phyloP scores from a whole-genome alignment of 78 protist genomes.

The Tieghemostelium lacteum region DNA sequence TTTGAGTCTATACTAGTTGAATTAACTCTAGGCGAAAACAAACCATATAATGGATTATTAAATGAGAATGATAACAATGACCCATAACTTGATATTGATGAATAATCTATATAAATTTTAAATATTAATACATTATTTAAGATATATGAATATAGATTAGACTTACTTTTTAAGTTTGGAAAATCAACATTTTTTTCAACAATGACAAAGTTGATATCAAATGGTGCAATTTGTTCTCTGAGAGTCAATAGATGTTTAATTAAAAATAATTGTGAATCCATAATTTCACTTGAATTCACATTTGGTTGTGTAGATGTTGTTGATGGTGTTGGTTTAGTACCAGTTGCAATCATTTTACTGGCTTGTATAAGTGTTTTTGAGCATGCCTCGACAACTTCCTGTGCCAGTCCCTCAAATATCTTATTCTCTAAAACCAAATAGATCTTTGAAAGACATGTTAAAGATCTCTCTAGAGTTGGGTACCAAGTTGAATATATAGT shows the following conservation, averaged over 20 bases:
- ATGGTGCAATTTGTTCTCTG: slow-evolving; percentile 83
- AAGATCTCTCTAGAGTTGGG: slow-evolving; percentile 76
- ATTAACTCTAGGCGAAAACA: slow-evolving; percentile 67
- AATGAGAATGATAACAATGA: slow-evolving; percentile 51
- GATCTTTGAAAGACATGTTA: slow-evolving; percentile 75
- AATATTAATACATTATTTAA: background rate
- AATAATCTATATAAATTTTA: slow-evolving; percentile 25
- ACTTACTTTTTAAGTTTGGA: slow-evolving; percentile 71
- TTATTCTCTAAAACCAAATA: slow-evolving; percentile 79
- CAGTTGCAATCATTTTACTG: slow-evolving; percentile 32
- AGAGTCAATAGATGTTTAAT: slow-evolving; percentile 72
- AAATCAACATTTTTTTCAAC: slow-evolving; percentile 79
- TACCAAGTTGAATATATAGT: slow-evolving; percentile 74
- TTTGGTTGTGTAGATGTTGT: too few species aligned
- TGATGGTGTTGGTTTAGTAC: background rate
- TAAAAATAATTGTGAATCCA: slow-evolving; percentile 74
- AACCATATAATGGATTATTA: slow-evolving; percentile 43
- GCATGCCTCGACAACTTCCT: slow-evolving; percentile 77
- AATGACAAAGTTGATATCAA: slow-evolving; percentile 70
- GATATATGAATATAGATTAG: background rate
- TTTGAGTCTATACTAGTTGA: slow-evolving; percentile 70
- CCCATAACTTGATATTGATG: slow-evolving; percentile 54
- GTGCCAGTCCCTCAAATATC: slow-evolving; percentile 83
- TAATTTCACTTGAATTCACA: slow-evolving; percentile 20
- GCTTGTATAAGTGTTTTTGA: slow-evolving; percentile 59